Base-by-base conservation (phyloP, 2,329 filamentous ascomycete species). In the Xylariaceae sp. region DNA sequence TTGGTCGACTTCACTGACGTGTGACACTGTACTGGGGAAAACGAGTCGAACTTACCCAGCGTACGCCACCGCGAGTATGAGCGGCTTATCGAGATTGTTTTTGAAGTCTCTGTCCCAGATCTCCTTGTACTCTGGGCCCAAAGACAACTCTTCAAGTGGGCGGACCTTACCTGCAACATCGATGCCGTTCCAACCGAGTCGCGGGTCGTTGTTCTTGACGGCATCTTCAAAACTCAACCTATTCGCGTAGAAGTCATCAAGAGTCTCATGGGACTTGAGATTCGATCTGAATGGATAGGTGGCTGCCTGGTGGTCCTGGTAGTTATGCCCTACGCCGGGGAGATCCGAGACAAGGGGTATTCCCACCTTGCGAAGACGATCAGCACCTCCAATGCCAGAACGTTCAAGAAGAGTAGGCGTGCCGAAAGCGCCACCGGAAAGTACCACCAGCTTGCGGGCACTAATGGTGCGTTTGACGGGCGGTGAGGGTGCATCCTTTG, bases 221-320 rank as follows among this genome's bases (percentile, higher is more conserved):
- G 68, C 47, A 2, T 66, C 61, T 10, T 59, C 57, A 7, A 30
- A 49, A 13, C 49, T 55, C 0, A 63, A 10, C 1, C 58, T 55
- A 4, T 64, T 64, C n/a, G 51, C 18, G 23, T 50, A 39, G 2
- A 67, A 18, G 0, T 13, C 55, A 23, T 69, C 68, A 1, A 67
- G 4, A 1, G 66, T 66, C n/a, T 68, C 67, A 2, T 62, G 60
- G 1, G 63, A 61, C 1, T 37, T 39, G 0, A 70, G 45, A 34
- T 45, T 56, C 1, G 66, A 62, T 15, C 62, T 76, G 66, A 82
- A 84, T 0, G 78, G 71, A 57, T 78, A 80, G 1, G 80, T 66
- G 2, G 79, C 62, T 2, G 82, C 69, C 54, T 83, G 77, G 59
- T 82, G 79, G 62, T 81, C 79, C 64, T 80, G 76, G 53, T 80